phyloP scores from a whole-genome alignment of 1,284 basidiomycete genomes.

The Amylostereum chailletii region DNA sequence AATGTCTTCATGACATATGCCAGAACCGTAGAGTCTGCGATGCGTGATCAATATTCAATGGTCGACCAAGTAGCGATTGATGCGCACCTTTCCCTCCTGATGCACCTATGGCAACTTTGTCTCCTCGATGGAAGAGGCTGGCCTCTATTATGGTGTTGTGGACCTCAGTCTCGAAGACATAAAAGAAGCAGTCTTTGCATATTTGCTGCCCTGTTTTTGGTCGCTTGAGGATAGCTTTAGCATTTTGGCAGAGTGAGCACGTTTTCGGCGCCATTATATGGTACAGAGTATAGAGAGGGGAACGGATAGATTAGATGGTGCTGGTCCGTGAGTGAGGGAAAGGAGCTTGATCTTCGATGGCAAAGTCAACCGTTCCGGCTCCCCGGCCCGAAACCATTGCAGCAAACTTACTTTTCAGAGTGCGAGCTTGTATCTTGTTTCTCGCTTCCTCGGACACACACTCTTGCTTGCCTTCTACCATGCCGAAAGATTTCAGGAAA shows the following conservation, averaged over 20 bases:
- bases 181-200: slow-evolving; percentile 93
- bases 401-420: neutral
- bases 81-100: slow-evolving; percentile 90
- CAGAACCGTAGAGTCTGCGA: slow-evolving; percentile 90
- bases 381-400: no score
- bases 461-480: slow-evolving; percentile 16
- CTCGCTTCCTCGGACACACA: neutral
- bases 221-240: slow-evolving; percentile 84
- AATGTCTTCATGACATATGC: slow-evolving; percentile 95
- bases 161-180: slow-evolving; percentile 96
- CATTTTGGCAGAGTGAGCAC: slow-evolving; percentile 69
- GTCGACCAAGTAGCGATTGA: neutral
- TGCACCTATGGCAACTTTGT: slow-evolving; percentile 94
- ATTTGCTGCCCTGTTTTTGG: slow-evolving; percentile 98
- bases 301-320: neutral
- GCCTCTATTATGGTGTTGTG: slow-evolving; percentile 89
- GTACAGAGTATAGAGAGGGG: neutral
- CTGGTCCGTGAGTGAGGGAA: neutral
- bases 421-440: neutral
- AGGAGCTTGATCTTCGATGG: neutral
- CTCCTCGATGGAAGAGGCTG: slow-evolving; percentile 82
- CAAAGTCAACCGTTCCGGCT: no score
- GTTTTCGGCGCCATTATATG: slow-evolving; percentile 54
- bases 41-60: neutral
- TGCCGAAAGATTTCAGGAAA: slow-evolving; percentile 73